Evolutionary conservation across 805 yeast species (phyloP), one percentile per base, ranked within the genome.

Genomic region (Komagataella pastoris): DNA sequence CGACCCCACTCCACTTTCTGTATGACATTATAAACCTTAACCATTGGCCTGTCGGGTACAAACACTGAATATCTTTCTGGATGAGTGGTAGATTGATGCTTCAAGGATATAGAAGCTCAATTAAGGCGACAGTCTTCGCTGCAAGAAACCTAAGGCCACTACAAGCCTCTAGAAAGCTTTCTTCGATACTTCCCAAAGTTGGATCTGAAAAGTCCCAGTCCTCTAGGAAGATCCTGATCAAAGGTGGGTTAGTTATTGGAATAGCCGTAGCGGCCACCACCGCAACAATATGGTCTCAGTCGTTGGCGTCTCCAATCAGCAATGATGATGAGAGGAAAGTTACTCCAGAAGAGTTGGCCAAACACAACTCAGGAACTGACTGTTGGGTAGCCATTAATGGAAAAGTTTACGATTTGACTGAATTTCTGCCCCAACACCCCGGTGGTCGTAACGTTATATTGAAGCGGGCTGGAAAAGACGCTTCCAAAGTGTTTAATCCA

Each of bases 401-500:
- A 23, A 69, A 70, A 52, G 77, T 64, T 1, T 74, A 74, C 54
- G 74, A 74, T 55, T 70, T 73, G 47, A 64, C 72, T 3, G 68
- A 67, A 50, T 74, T 74, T 54, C 54, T 72, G 24, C 19, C 51
- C 2, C 36, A 50, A 6, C 72, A 68, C 49, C 72, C 72, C 1
- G 72, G 72, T 19, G 72, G 72, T 3, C 54, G 57, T 44, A 51
- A 52, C 6, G 59, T 63, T 45, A 65, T 68, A 43, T 47, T 64
- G 50, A 59, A 55, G 21, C 62, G 59, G 52, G 70, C 69, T 24
- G 93, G 93, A 12, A 80, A 76, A 54, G 88, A 85, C 59, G 95
- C 91, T 8, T 83, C 93, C 6, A 81, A 83, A 58, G 80, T 87
- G 7, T 91, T 88, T 62, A 87, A 84, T 54, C 96, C 96, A 17